Evolutionary conservation across 2,329 filamentous ascomycete genomes (phyloP), one percentile per base, ranked within the genome.

Genomic region (Talaromyces sp.): DNA sequence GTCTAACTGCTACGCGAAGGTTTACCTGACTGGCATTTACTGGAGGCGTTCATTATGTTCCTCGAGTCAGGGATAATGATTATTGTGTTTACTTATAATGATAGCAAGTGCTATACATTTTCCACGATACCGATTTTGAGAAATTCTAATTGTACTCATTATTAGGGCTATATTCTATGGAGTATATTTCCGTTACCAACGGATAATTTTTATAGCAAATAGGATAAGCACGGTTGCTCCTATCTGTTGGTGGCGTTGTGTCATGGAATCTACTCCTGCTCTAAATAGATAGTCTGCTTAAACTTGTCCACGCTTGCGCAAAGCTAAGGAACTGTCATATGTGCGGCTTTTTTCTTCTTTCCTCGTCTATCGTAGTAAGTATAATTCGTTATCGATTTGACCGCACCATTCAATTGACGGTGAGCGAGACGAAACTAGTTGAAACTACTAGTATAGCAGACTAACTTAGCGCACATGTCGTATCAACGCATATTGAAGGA

Each of bases 351-450:
- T 22, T 27, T 38, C 10, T 25, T 22, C 25, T 45, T 36, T 10
- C 31, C 47, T n/a, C 17, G 10, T 19, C 19, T 31, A 34, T 36
- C 8, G 10, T 7, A 13, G 31, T 22, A 34, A 19, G 17, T n/a
- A 56, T 19, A 56, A 34, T 22, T n/a, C 27, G 27, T 53, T n/a
- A 53, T 53, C 27, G 27, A 25, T 27, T 25, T n/a, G 15, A n/a
- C 27, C 15, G 27, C 49, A 53, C 25, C n/a, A 40, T 69, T 68
- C n/a, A 36, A 53, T 53, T 40, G 15, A 64, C 25, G 15, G 36
- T 29, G 22, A 58, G 36, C n/a, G 17, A 58, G 22, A 58, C 34
- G 22, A 58, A n/a, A 11, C 29, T 5, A 61, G 3, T n/a, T 47
- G 22, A 58, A n/a, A 11, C 29, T 5, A 61, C 7, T n/a, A 36